Evolutionary conservation across 1,139 yeast species (phyloP).

Genomic region (Blastobotrys persicus): DNA sequence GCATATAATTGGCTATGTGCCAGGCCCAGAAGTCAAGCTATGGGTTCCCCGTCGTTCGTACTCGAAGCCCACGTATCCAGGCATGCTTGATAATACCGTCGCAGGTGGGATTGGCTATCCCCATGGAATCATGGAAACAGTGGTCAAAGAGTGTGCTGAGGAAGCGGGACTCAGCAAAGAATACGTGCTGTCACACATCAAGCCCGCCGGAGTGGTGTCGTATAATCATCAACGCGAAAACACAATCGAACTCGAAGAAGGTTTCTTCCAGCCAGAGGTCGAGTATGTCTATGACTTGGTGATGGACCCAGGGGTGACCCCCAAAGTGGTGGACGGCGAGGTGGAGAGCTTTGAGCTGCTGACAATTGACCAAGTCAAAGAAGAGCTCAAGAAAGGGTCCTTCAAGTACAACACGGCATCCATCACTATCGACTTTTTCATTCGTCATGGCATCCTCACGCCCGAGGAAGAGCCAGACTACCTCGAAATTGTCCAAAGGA

Average conservation of each 20-base stretch:
- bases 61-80: constrained; percentile 83
- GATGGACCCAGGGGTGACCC: constrained; percentile 52
- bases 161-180: constrained; percentile 75
- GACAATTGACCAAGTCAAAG: constrained; percentile 55
- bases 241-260: constrained; percentile 42
- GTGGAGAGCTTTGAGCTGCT: constrained; percentile 69
- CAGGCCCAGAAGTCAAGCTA: constrained; percentile 48
- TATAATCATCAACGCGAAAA: constrained; percentile 41
- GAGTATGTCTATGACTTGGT: constrained; percentile 74
- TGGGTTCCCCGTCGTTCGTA: constrained; percentile 86
- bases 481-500: constrained; percentile 52
- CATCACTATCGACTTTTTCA: constrained; percentile 75
- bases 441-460: constrained; percentile 72
- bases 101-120: constrained; percentile 95
- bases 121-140: constrained; percentile 69
- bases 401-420: constrained; percentile 90
- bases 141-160: constrained; percentile 80
- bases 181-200: constrained; percentile 48
- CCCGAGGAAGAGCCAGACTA: constrained; percentile 63
- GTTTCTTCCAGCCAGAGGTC: constrained; percentile 82
- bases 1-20: constrained; percentile 77
- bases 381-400: constrained; percentile 49
- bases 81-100: constrained; percentile 86
- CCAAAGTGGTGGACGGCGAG: constrained; percentile 82
- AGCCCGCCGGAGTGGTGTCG: constrained; percentile 63